A percentile compares a stretch with the other conserved stretches of the same genome.
These are phyloP conservation scores for Extremus antarcticus DNA, from an alignment of 495 filamentous ascomycete species.

Conservation along the genomic window DNA sequence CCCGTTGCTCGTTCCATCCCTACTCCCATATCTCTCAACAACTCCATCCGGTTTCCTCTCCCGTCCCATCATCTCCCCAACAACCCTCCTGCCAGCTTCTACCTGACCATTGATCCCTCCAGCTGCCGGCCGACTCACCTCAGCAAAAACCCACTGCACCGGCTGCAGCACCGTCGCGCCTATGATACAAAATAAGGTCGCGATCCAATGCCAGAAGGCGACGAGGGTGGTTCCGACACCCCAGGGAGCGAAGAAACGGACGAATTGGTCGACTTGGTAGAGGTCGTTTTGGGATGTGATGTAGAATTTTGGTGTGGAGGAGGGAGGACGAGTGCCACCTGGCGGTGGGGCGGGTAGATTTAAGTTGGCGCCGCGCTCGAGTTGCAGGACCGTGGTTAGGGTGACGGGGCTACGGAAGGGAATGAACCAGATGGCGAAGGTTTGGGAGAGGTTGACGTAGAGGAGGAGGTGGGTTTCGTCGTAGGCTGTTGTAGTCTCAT, in stretches of 20 bases:
- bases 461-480: constrained; percentile 53
- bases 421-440: constrained; percentile 66
- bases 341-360: not conserved
- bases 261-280: constrained; percentile 68
- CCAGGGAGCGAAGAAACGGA: constrained; percentile 51
- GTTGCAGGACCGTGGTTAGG: constrained; percentile 61
- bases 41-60: not conserved
- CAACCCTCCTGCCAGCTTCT: not conserved
- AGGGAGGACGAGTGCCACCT: constrained; percentile 15
- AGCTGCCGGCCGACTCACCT: not conserved
- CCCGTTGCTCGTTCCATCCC: too few species aligned
- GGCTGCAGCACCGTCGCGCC: not conserved
- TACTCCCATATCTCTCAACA: too few species aligned
- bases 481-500: constrained; percentile 57
- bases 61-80: not conserved
- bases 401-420: constrained; percentile 59
- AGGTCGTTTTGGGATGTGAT: constrained; percentile 69
- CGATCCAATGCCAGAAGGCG: constrained; percentile 47
- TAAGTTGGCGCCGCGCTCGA: constrained; percentile 28
- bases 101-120: too few species aligned
- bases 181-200: constrained; percentile 51
- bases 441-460: constrained; percentile 59
- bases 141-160: not conserved
- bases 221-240: constrained; percentile 37
- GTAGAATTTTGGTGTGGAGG: constrained; percentile 41